A percentile compares a stretch with the other conserved stretches of the same genome.
Evolutionary conservation across 2,329 filamentous ascomycete genomes (phyloP).

Genomic region (Zasmidium angulare): DNA sequence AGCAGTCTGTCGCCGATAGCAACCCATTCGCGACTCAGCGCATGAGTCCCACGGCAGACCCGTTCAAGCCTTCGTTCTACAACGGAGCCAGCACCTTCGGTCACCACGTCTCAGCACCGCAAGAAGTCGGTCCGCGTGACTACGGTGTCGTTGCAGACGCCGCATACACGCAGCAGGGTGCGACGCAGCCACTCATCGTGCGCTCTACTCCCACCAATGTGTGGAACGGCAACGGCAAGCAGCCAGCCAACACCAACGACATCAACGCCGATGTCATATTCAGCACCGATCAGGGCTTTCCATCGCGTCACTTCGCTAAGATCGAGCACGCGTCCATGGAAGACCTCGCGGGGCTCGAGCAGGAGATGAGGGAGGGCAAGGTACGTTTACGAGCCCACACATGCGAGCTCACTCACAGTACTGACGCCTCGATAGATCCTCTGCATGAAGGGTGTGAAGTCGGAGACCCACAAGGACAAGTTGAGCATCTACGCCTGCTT

Average conservation of each 20-base stretch:
- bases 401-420: too few relatives aligned
- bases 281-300: conserved; percentile 8
- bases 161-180: not conserved
- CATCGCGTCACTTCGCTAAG: conserved; percentile 26
- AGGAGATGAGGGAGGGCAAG: too few relatives aligned
- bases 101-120: too few relatives aligned
- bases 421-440: too few relatives aligned
- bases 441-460: too few relatives aligned
- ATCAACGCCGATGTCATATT: too few relatives aligned
- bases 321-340: conserved; percentile 9
- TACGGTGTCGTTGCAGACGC: not conserved
- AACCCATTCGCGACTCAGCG: not conserved
- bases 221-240: not conserved
- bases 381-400: too few relatives aligned
- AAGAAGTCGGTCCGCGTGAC: too few relatives aligned
- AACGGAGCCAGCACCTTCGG: not conserved
- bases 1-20: not conserved
- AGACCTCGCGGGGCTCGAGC: not conserved
- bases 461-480: conserved; percentile 3
- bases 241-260: conserved; percentile 26
- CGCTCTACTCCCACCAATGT: not conserved
- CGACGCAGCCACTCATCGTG: not conserved
- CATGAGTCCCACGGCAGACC: not conserved
- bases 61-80: not conserved
- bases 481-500: conserved; percentile 33